Base-by-base conservation (phyloP, 1,284 basidiomycete species). In the Trametes hirsuta region DNA sequence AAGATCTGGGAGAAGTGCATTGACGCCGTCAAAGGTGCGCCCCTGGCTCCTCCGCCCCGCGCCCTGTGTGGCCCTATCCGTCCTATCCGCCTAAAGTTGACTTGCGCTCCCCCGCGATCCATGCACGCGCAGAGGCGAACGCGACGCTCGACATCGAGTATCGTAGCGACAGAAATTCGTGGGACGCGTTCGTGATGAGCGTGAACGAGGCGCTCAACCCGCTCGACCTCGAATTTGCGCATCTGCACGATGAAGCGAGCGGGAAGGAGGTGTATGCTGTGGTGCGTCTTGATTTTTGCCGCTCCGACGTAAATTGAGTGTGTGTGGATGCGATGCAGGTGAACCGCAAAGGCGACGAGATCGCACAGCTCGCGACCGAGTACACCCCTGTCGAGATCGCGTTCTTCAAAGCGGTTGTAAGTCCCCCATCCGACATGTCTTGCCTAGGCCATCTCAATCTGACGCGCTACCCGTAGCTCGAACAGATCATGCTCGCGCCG, bases 401-500 rank as follows among this genome's bases (percentile, higher is more conserved):
- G 0, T 94, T 85, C 74, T 94, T 94, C 79, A 93, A 89, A 75
- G 85, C 85, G 2, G 77, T 94, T 58, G 93, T 93, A 69, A 64
- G 87, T 75, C 9, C 47, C 36, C 6, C 8, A 62, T 46, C 8
- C 49, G 1, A 44, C 9, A 24, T 21, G 6, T 37, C 30, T 52
- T 50, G 14, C 40, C 39, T 15, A 35, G 37, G 4, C 15, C 8
- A 6, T 42, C 39, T 18, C 35, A 34, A 24, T n/a, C n/a, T 9
- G 3, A 25, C 40, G 34, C 35, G 41, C 6, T 36, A 46, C n/a
- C 18, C 25, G 2, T 66, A 95, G 93, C 81, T 96, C 44, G 91
- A 95, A 68, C 89, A 91, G 76, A 95, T 96, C 68, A 90, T 95
- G 82, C 80, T 89, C 12, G 90, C 93, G 9, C 85, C 88, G 8